Evolutionary conservation across 345 rosid species (phyloP).

Genomic region (Cochlearia excelsa): DNA sequence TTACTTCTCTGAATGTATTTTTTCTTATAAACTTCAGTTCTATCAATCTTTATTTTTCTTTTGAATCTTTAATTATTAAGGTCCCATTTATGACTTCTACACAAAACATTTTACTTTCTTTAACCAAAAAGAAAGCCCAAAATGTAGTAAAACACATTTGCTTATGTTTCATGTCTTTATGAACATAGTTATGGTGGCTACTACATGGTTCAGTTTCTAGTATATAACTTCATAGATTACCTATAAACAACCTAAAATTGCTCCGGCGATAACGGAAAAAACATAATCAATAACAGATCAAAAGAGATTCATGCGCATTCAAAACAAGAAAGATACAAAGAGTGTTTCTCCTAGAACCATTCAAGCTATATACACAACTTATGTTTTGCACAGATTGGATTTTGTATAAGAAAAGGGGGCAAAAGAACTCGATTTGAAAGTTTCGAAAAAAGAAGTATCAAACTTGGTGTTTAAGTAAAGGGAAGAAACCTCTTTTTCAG

Average conservation of each 20-base stretch:
- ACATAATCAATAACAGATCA: background rate
- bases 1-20: constrained; percentile 26
- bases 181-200: background rate
- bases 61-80: constrained; percentile 22
- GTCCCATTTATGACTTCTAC: background rate
- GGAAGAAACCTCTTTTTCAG: constrained; percentile 34
- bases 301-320: background rate
- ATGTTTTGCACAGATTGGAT: constrained; percentile 1
- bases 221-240: background rate
- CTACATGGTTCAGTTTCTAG: constrained; percentile 9
- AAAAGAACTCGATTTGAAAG: constrained; percentile 6
- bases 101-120: no score
- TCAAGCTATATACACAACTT: constrained; percentile 32
- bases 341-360: constrained; percentile 14
- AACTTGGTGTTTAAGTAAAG: constrained; percentile 30
- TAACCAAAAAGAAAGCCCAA: no score
- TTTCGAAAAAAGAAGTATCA: constrained; percentile 2
- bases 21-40: constrained; percentile 29
- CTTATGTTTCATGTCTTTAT: no score
- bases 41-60: constrained; percentile 25
- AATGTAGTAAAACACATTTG: no score
- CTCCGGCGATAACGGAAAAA: constrained; percentile 3
- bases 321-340: constrained; percentile 6
- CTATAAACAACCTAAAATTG: background rate
- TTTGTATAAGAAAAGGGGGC: constrained; percentile 18